Base-by-base conservation (phyloP, 2,329 filamentous ascomycete genomes). In the Aspergillus transmontanensis region DNA sequence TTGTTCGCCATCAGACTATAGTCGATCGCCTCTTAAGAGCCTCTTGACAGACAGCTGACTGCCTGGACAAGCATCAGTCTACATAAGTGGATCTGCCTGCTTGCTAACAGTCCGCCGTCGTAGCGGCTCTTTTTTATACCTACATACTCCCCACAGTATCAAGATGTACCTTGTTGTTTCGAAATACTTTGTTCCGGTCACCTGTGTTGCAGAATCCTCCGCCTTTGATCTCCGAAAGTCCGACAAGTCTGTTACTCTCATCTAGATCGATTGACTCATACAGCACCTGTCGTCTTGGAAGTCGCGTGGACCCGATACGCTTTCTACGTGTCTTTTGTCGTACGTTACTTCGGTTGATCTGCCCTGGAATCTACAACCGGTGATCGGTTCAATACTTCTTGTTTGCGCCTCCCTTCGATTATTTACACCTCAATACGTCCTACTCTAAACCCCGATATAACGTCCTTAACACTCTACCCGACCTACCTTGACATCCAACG, bases 91-190 rank as follows among this genome's bases (percentile, higher is more conserved):
- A 64, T 62, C 65, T 73, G 74, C 73, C 72, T 76, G 75, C 72
- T 72, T 76, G 72, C 70, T 67, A 66, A 68, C 71, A 70, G 70
- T 72, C 68, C 62, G 71, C 69, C 72, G 69, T 68, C 68, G 66
- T 66, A 65, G 66, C 70, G 69, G 72, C 72, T 66, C 66, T 64
- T 68, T 67, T 69, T 65, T 68, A 68, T 68, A 70, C 63, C 69
- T 66, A 63, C 59, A 62, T 61, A 59, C 63, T 48, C 61, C 63
- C 62, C 58, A 64, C 48, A 59, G 39, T 66, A 68, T 70, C 76
- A 79, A 78, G 73, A 79, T 79, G 77, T 79, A 78, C 75, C 67
- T 63, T 78, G 72, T 73, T 77, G 73, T 61, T 62, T 70, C 65
- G 56, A 66, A 65, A 63, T 69, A 71, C 66, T 64, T 66, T 66